Percentiles rank a stretch among this genome's conserved stretches.
phyloP scores from a whole-genome alignment of 139 green algal species.

The Haematococcus sp. region DNA sequence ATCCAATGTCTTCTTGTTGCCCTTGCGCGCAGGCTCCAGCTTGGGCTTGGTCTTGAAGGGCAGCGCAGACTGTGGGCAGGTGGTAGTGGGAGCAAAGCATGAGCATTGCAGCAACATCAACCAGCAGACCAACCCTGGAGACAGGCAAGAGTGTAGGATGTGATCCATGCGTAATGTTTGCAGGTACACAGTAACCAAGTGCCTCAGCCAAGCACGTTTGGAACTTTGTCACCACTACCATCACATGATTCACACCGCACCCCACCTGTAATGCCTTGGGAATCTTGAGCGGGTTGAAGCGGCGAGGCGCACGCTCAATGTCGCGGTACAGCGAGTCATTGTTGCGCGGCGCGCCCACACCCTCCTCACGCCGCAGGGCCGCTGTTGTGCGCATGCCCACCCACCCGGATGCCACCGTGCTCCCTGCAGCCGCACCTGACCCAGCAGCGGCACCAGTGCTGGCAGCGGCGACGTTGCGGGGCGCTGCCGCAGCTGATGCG shows the following conservation, averaged over 20 bases:
- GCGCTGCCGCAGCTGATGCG: background rate
- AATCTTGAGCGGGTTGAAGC: constrained; percentile 93
- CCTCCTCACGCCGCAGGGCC: constrained; percentile 74
- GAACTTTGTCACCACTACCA: no score
- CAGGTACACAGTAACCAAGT: no score
- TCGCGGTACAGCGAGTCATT: constrained; percentile 84
- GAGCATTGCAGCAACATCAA: background rate
- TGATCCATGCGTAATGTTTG: no score
- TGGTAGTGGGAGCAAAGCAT: constrained; percentile 41
- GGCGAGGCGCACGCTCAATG: constrained; percentile 74
- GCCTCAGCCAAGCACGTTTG: no score
- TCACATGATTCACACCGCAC: no score
- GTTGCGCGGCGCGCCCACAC: constrained; percentile 78
- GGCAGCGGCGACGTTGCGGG: background rate
- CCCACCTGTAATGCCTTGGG: constrained; percentile 73
- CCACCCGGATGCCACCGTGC: constrained; percentile 65
- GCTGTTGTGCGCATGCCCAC: constrained; percentile 85
- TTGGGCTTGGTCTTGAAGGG: constrained; percentile 97
- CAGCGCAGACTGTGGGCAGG: constrained; percentile 81
- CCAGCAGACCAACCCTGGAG: background rate
- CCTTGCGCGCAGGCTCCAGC: constrained; percentile 57
- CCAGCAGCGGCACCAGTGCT: background rate
- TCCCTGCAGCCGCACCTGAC: background rate
- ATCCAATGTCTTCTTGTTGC: constrained; percentile 71
- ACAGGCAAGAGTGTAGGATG: no score